These are phyloP conservation scores for Ramaria sp. DNA, from an alignment of 768 basidiomycete genomes.

Conservation along the genomic window DNA sequence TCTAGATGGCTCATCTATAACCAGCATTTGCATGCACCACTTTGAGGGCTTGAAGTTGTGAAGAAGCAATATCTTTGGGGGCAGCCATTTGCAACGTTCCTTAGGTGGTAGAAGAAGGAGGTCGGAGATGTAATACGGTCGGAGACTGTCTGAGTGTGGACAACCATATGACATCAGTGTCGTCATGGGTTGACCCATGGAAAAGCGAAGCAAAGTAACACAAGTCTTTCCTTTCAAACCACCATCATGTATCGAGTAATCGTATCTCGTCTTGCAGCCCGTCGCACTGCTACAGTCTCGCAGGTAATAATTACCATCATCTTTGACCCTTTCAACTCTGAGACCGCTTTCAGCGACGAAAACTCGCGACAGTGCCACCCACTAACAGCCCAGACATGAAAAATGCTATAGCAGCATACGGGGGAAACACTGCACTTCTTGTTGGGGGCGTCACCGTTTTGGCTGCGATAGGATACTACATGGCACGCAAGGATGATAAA, in stretches of 20 bases:
- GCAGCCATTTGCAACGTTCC: too few species aligned
- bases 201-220: neutral
- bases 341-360: neutral
- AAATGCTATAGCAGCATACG: neutral
- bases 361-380: neutral
- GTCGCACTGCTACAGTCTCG: neutral
- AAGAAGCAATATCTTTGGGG: too few species aligned
- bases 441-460: conserved; percentile 5
- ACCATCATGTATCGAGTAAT: conserved; percentile 1
- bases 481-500: neutral
- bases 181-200: neutral
- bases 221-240: neutral
- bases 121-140: too few species aligned
- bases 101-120: too few species aligned
- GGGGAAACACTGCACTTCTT: conserved; percentile 6
- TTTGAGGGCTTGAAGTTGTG: too few species aligned
- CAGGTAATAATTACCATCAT: neutral
- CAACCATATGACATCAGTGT: neutral
- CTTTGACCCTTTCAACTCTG: neutral
- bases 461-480: conserved; percentile 4
- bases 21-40: too few species aligned
- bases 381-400: neutral
- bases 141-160: too few species aligned
- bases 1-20: neutral
- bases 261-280: neutral